Conservation (phyloP, 2,329 filamentous ascomycete genomes). For the Colletotrichum camelliae region DNA sequence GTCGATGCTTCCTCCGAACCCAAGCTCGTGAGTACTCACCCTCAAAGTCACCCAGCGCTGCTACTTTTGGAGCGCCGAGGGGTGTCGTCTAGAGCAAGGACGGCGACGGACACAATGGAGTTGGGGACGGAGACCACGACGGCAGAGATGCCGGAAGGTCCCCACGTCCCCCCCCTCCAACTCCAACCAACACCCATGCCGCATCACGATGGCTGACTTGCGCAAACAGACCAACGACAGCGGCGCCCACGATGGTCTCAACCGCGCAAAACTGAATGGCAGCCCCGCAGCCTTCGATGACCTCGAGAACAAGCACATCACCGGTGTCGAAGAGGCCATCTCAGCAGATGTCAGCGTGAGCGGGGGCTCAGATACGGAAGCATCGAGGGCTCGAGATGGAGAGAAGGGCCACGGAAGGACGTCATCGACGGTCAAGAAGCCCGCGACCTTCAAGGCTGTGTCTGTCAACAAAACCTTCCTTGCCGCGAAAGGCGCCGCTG, state of each 20-base stretch:
- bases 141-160: neutral
- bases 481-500: conserved; percentile 66
- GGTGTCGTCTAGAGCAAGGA: neutral
- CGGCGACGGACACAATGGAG: neutral
- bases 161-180: neutral
- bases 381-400: conserved; percentile 64
- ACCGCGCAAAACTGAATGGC: conserved; percentile 55
- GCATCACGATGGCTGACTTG: conserved; percentile 29
- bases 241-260: conserved; percentile 50
- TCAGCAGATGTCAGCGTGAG: conserved; percentile 73
- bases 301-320: conserved; percentile 62
- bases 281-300: conserved; percentile 50
- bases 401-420: conserved; percentile 64
- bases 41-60: neutral
- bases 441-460: conserved; percentile 81
- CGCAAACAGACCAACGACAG: conserved; percentile 36
- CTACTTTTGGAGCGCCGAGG: neutral
- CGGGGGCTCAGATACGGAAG: conserved; percentile 79
- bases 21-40: conserved; percentile 46
- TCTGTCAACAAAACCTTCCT: conserved; percentile 87
- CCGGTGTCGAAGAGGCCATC: conserved; percentile 62
- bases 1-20: conserved; percentile 57
- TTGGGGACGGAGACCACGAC: neutral
- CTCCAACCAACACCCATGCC: neutral
- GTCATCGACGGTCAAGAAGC: conserved; percentile 72